phyloP scores from a whole-genome alignment of 2,329 filamentous ascomycete genomes.

The Monosporascus sp. region DNA sequence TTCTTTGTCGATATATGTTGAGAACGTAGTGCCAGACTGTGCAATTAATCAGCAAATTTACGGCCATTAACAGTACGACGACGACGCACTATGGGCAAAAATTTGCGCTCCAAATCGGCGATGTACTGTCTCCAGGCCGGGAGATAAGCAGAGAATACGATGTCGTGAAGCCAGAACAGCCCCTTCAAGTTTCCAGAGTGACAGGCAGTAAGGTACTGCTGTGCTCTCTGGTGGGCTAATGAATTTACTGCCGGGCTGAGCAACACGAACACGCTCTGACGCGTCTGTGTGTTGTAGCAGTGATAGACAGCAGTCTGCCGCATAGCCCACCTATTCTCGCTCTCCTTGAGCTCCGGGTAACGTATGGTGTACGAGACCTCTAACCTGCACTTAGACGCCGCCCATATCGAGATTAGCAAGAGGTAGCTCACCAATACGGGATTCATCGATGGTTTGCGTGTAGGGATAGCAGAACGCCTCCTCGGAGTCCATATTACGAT shows the following conservation, averaged over 20 bases:
- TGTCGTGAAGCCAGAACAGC: slow-evolving; percentile 16
- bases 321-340: slow-evolving; percentile 18
- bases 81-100: slow-evolving; percentile 19
- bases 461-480: slow-evolving; percentile 21
- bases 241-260: slow-evolving; percentile 22
- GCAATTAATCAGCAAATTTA: neutral
- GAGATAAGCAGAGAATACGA: slow-evolving; percentile 18
- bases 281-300: slow-evolving; percentile 15
- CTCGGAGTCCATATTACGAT: slow-evolving; percentile 20
- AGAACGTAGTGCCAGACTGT: slow-evolving; percentile 22
- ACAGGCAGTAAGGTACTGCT: slow-evolving; percentile 4
- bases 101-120: slow-evolving; percentile 14
- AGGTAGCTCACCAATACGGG: slow-evolving; percentile 14
- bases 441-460: slow-evolving; percentile 10
- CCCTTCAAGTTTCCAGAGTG: neutral
- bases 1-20: slow-evolving; percentile 23
- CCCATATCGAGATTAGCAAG: too few relatives aligned
- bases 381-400: slow-evolving; percentile 5
- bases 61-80: neutral
- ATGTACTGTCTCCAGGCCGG: slow-evolving; percentile 22
- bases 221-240: slow-evolving; percentile 12
- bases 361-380: slow-evolving; percentile 23
- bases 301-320: slow-evolving; percentile 25
- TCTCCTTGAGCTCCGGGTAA: slow-evolving; percentile 24
- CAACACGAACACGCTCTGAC: slow-evolving; percentile 17